Conservation (phyloP, 257 asterid species). For the Ilex aquifolium region DNA sequence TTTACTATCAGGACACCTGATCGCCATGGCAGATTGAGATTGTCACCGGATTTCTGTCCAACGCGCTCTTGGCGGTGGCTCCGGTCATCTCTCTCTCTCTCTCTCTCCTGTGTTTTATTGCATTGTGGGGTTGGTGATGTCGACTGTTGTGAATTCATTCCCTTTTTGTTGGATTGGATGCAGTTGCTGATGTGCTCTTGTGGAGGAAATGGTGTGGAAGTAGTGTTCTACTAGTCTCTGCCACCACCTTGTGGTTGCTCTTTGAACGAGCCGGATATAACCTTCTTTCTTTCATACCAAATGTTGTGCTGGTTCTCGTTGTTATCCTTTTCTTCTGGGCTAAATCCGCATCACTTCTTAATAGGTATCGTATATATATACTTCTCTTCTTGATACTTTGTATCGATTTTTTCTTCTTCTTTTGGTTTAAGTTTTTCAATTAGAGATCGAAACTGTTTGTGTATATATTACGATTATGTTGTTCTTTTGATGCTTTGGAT, state of each 20-base stretch:
- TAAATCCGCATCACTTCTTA: slow-evolving; percentile 87
- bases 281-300: slow-evolving; percentile 62
- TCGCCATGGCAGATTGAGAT: slow-evolving; percentile 54
- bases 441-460: background rate
- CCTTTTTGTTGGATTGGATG: background rate
- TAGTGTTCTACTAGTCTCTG: slow-evolving; percentile 44
- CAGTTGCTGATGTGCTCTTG: slow-evolving; percentile 83
- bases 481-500: slow-evolving; percentile 22
- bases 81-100: slow-evolving; percentile 32
- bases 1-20: slow-evolving; percentile 32
- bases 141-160: background rate
- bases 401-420: too few species aligned
- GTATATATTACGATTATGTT: slow-evolving; percentile 43
- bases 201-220: slow-evolving; percentile 70
- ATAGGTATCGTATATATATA: slow-evolving; percentile 42
- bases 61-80: slow-evolving; percentile 66
- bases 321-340: slow-evolving; percentile 88
- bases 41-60: slow-evolving; percentile 42
- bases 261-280: slow-evolving; percentile 89
- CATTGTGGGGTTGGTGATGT: background rate
- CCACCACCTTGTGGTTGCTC: slow-evolving; percentile 77
- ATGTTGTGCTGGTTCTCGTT: slow-evolving; percentile 68
- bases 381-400: too few species aligned
- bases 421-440: too few species aligned
- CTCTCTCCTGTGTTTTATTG: background rate